phyloP scores from a whole-genome alignment of 2,329 filamentous ascomycete species.

The Ceratocystis variospora region DNA sequence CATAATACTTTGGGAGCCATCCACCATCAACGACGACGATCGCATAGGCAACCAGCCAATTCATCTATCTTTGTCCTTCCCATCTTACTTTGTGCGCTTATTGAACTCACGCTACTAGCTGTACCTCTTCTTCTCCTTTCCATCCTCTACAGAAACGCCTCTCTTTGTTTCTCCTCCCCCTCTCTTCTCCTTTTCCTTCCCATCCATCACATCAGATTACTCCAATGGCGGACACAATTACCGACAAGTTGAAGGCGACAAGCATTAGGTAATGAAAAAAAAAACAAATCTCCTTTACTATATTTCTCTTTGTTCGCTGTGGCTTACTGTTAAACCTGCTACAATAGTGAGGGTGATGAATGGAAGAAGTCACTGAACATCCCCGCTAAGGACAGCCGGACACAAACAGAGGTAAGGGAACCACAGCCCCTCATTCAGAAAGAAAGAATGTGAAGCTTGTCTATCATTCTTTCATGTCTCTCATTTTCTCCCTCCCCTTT shows the following conservation, averaged over 20 bases:
- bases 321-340: conserved; percentile 22
- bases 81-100: not conserved
- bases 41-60: not conserved
- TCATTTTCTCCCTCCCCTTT: conserved; percentile 10
- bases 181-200: not conserved
- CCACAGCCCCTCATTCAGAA: not conserved
- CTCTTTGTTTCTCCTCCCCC: not conserved
- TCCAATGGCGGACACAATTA: conserved; percentile 34
- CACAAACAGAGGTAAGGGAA: conserved; percentile 59
- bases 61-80: not conserved
- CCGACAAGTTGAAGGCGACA: conserved; percentile 32
- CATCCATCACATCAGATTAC: conserved; percentile 22
- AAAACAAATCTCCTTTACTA: not conserved
- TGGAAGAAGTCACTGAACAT: conserved; percentile 64
- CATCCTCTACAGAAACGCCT: not conserved
- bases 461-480: conserved; percentile 18
- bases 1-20: not conserved
- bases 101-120: not conserved
- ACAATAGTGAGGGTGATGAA: conserved; percentile 38
- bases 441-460: not conserved
- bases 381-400: conserved; percentile 59
- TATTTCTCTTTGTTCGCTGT: not conserved
- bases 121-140: not conserved
- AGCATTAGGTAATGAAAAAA: conserved; percentile 29
- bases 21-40: not conserved